Base-by-base conservation (phyloP, 2,329 filamentous ascomycete species). In the Cladophialophora immunda region DNA sequence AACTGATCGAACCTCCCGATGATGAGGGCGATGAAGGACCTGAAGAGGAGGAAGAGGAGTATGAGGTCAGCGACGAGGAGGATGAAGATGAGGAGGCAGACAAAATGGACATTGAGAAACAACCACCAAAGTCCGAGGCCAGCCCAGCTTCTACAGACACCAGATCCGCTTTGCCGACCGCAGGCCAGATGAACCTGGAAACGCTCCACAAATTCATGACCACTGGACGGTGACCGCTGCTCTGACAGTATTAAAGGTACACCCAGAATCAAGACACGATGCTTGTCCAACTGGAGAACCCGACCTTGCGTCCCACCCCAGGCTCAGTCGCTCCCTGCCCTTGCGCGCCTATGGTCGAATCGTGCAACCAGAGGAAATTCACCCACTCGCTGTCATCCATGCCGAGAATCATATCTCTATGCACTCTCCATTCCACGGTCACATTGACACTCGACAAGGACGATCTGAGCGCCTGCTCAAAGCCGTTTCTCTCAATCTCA, bases 1-100 rank as follows among this genome's bases (percentile, higher is more conserved):
- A 79, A 64, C 73, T 85, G 70, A 85, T 86, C 2, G 87, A 89
- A 2, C 87, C 89, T 5, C 74, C 84, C 9, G 75, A 72, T 4
- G 75, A 75, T 25, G 77, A 77, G 13, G 76, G 71, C 17, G 76
- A 76, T 0, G 85, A 86, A 2, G 87, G 89, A 1, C 87, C 89
- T 8, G 81, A 81, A 11, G 78, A 78, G 2, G 79, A 79, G 1
- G 81, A 80, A 8, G 80, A 80, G 2, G 80, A 81, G 30, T 81
- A 80, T 5, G 80, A 81, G 0, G 87, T 88, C 0, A 86, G 86
- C 19, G 64, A 67, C 13, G 59, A 59, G 0, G 86, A 86, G 0
- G 85, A 85, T 0, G 85, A 84, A 0, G 85, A 79, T 17, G 84
- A 84, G 17, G 74, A 73, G 3, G 74, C 72, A 25, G 77, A 78